Evolutionary conservation across 441 rosid species (phyloP).

Genomic region (Bocquillonia castaneifolia): DNA sequence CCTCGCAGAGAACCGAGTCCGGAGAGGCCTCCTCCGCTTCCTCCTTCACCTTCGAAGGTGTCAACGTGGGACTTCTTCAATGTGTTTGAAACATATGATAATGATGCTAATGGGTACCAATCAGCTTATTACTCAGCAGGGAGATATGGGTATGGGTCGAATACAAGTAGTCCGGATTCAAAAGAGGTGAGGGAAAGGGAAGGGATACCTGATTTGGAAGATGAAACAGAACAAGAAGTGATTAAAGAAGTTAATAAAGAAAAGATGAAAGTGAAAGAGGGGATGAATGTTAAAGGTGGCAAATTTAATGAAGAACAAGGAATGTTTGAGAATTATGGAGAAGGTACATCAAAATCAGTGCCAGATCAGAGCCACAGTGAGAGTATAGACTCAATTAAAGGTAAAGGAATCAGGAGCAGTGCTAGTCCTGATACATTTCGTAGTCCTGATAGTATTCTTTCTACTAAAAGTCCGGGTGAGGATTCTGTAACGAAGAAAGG

Average conservation of each 20-base stretch:
- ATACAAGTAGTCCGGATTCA: slow-evolving; percentile 77
- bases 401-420: slow-evolving; percentile 37
- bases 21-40: slow-evolving; percentile 45
- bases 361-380: slow-evolving; percentile 28
- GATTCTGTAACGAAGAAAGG: slow-evolving; percentile 52
- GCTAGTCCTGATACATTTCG: slow-evolving; percentile 30
- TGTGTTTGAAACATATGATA: slow-evolving; percentile 60
- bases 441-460: slow-evolving; percentile 42
- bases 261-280: slow-evolving; percentile 29
- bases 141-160: slow-evolving; percentile 46
- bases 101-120: slow-evolving; percentile 31
- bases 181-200: slow-evolving; percentile 91
- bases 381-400: slow-evolving; percentile 33
- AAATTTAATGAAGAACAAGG: slow-evolving; percentile 12
- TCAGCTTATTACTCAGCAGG: slow-evolving; percentile 28
- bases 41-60: slow-evolving; percentile 74
- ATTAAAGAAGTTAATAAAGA: slow-evolving; percentile 38
- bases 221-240: slow-evolving; percentile 66
- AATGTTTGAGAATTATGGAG: slow-evolving; percentile 40
- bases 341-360: slow-evolving; percentile 48
- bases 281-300: slow-evolving; percentile 18
- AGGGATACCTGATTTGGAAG: slow-evolving; percentile 93
- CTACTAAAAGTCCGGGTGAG: slow-evolving; percentile 46
- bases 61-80: slow-evolving; percentile 87
- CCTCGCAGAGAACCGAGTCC: slow-evolving; percentile 38